These are phyloP conservation scores for Talaromyces proteolyticus DNA, from an alignment of 495 filamentous ascomycete species.

Conservation along the genomic window DNA sequence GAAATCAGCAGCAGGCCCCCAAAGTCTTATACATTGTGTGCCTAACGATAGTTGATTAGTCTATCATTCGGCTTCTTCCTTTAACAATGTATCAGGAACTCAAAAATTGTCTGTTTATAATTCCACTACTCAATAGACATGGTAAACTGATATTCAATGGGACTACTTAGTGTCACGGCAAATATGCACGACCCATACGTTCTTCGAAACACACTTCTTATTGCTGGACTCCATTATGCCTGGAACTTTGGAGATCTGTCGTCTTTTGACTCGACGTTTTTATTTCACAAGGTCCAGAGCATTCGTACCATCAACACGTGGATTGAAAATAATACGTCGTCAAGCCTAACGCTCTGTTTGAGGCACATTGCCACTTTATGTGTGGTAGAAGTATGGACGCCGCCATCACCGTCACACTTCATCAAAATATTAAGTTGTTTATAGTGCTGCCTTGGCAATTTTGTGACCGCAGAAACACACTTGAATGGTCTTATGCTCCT, in stretches of 20 bases:
- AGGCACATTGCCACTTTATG: background rate
- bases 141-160: background rate
- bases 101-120: background rate
- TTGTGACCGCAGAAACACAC: background rate
- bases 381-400: background rate
- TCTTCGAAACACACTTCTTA: background rate
- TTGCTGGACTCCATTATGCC: constrained; percentile 1
- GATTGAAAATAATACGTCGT: background rate
- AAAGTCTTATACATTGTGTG: background rate
- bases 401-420: background rate
- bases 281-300: background rate
- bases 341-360: background rate
- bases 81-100: background rate
- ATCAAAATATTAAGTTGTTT: background rate
- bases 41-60: background rate
- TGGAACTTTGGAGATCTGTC: background rate
- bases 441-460: constrained; percentile 1
- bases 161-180: background rate
- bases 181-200: constrained; percentile 2
- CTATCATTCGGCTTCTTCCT: background rate
- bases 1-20: background rate
- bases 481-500: constrained; percentile 1
- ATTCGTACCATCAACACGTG: background rate
- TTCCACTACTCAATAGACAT: background rate
- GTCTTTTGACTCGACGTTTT: background rate